Evolutionary conservation across 2,329 filamentous ascomycete genomes (phyloP).

Genomic region (Colletotrichum acutatum): DNA sequence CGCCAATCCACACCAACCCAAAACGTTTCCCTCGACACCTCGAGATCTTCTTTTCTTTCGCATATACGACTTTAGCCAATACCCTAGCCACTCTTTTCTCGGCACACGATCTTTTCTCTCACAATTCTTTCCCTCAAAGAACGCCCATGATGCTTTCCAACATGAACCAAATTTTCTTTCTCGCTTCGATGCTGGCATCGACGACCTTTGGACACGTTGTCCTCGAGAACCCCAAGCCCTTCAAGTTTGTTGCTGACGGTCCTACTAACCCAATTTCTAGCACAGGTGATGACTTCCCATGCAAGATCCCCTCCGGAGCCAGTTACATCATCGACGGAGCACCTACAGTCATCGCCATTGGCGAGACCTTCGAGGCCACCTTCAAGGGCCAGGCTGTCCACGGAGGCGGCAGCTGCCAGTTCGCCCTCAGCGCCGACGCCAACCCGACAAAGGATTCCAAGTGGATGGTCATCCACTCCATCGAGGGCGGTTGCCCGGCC

Average conservation of each 20-base stretch:
- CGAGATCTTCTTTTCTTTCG: neutral
- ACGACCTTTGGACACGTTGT: slow-evolving; percentile 17
- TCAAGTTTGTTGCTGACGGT: slow-evolving; percentile 26
- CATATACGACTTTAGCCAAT: no score
- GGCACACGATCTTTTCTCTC: neutral
- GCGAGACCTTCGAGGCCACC: slow-evolving; percentile 18
- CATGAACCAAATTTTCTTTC: neutral
- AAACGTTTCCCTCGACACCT: no score
- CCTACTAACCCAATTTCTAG: slow-evolving; percentile 24
- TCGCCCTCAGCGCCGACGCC: slow-evolving; percentile 14
- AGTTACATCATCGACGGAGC: slow-evolving; percentile 24
- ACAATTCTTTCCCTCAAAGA: neutral
- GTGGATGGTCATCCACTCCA: slow-evolving; percentile 32
- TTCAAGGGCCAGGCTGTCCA: slow-evolving; percentile 32
- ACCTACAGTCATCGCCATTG: slow-evolving; percentile 16
- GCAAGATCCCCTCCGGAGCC: slow-evolving; percentile 11
- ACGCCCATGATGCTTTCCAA: neutral
- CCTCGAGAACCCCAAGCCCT: slow-evolving; percentile 28
- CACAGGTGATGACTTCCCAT: slow-evolving; percentile 27
- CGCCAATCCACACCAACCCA: no score
- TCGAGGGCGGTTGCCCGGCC: slow-evolving; percentile 27
- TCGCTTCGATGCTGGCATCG: slow-evolving; percentile 15
- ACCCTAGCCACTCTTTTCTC: no score
- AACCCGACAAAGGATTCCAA: slow-evolving; percentile 21
- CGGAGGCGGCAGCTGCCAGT: slow-evolving; percentile 27